Base-by-base conservation (phyloP, 495 filamentous ascomycete genomes). In the Penicillium argentinense region DNA sequence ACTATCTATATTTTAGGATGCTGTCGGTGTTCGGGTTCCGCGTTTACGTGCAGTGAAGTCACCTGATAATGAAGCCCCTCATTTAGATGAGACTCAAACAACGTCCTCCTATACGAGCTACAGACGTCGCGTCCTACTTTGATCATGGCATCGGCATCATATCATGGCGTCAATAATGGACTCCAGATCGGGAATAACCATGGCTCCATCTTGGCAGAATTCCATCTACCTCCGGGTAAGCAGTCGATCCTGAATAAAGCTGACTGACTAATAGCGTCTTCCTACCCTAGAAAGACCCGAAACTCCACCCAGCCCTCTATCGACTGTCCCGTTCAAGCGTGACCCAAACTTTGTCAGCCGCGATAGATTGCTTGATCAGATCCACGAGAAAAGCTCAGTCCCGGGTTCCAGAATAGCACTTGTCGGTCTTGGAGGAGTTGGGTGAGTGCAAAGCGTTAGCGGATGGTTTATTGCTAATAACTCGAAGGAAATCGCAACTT, bases 301-400 rank as follows among this genome's bases (percentile, higher is more conserved):
- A 33, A 42, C 51, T 13, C 51, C 41, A 11, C 56, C 52, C 2
- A 21, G 11, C 5, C 57, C 62, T 24, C 47, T 51, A 8, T 53
- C 43, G 12, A 63, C 40, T 3, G 45, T 71, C 11, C 69, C 63
- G 9, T 68, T 71, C 46, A 26, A 28, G 8, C 59, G 53, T 16
- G 63, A 73, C 38, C 54, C 33, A 26, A 60, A 69, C 29, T 73
- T 71, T 49, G 55, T 73, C 25, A 57, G 53, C 33, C 62, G 58
- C 28, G 50, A 36, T 23, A 45, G 11, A 12, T 36, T 67, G 0
- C 42, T 71, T 28, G 19, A 59, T 49, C 42, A 59, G 29, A 51
- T 71, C 5, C 25, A 57, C n/a, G 9, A 51, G 13, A 61, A 56
- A 58, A 45, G 39, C 33, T 47, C 60, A 1, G 25, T 52, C 26